These are phyloP conservation scores for Sarocladium kiliense DNA, from an alignment of 2,329 filamentous ascomycete genomes.

Conservation along the genomic window DNA sequence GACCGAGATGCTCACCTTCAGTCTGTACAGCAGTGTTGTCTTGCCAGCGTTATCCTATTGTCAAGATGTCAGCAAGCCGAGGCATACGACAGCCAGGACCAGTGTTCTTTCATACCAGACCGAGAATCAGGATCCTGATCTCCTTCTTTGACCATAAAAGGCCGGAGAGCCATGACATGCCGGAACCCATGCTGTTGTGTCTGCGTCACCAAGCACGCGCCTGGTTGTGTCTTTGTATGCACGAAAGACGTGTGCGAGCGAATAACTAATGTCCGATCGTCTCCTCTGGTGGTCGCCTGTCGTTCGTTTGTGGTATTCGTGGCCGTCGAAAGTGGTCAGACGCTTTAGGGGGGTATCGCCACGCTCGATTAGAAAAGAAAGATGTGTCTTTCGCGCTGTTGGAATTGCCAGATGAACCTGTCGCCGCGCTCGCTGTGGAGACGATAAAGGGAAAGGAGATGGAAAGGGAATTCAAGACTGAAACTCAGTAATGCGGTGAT, in stretches of 20 bases:
- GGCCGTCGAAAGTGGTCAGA: neutral
- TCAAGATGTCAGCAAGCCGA: conserved; percentile 13
- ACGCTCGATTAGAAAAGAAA: conserved; percentile 1
- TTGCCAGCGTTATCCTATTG: conserved; percentile 93
- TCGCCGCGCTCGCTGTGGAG: conserved; percentile 5
- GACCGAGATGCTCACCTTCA: conserved; percentile 61
- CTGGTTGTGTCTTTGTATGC: neutral
- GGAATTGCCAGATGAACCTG: conserved; percentile 5
- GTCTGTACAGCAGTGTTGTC: conserved; percentile 90
- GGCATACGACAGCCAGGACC: neutral
- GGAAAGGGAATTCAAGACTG: neutral
- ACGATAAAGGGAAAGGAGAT: neutral
- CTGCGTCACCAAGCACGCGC: neutral
- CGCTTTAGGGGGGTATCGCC: neutral
- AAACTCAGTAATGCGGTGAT: neutral
- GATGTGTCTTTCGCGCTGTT: neutral
- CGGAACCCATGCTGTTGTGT: conserved; percentile 47
- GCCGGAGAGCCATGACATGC: conserved; percentile 64
- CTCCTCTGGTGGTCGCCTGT: neutral
- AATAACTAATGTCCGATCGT: neutral
- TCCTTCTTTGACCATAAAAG: conserved; percentile 93
- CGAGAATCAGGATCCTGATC: conserved; percentile 91
- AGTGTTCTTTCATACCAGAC: conserved; percentile 57
- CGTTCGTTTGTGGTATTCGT: conserved; percentile 1
- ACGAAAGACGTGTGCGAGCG: neutral